Conservation (phyloP, 2,329 filamentous ascomycete species). For the Colletotrichum eremochloae region DNA sequence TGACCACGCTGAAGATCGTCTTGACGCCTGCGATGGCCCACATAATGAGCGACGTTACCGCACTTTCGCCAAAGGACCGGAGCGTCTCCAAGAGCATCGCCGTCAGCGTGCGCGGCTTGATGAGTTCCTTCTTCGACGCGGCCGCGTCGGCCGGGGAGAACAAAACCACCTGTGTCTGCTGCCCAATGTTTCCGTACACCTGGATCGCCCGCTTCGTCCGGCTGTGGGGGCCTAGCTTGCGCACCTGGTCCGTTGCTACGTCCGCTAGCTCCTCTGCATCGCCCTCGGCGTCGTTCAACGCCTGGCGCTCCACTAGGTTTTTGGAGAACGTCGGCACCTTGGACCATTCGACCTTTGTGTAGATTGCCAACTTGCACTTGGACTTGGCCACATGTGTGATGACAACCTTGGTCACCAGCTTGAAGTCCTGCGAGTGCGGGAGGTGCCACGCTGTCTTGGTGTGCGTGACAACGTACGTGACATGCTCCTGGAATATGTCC, state of each 20-base stretch:
- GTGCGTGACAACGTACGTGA: conserved; percentile 75
- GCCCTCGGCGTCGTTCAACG: conserved; percentile 79
- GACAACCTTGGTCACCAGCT: conserved; percentile 88
- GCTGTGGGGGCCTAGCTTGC: conserved; percentile 78
- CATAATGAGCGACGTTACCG: conserved; percentile 81
- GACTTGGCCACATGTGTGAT: conserved; percentile 95
- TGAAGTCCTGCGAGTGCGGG: conserved; percentile 83
- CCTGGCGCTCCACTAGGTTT: conserved; percentile 75
- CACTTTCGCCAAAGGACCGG: conserved; percentile 80
- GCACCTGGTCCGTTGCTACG: conserved; percentile 82
- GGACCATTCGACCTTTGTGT: conserved; percentile 89
- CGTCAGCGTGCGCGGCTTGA: conserved; percentile 73
- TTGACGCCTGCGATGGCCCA: conserved; percentile 77
- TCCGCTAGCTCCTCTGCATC: conserved; percentile 83
- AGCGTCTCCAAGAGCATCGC: conserved; percentile 80
- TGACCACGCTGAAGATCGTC: conserved; percentile 76
- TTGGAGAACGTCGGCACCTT: conserved; percentile 73
- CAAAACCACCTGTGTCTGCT: conserved; percentile 73
- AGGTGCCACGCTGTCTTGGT: conserved; percentile 83
- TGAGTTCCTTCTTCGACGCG: conserved; percentile 66
- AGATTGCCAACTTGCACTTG: conserved; percentile 90
- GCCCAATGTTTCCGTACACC: conserved; percentile 82
- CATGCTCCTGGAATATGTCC: conserved; percentile 83
- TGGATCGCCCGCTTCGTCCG: conserved; percentile 83
- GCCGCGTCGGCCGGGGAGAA: conserved; percentile 66